Evolutionary conservation across 2,329 filamentous ascomycete species (phyloP), one percentile per base, ranked within the genome.

Genomic region (Dactylonectria estremocensis): DNA sequence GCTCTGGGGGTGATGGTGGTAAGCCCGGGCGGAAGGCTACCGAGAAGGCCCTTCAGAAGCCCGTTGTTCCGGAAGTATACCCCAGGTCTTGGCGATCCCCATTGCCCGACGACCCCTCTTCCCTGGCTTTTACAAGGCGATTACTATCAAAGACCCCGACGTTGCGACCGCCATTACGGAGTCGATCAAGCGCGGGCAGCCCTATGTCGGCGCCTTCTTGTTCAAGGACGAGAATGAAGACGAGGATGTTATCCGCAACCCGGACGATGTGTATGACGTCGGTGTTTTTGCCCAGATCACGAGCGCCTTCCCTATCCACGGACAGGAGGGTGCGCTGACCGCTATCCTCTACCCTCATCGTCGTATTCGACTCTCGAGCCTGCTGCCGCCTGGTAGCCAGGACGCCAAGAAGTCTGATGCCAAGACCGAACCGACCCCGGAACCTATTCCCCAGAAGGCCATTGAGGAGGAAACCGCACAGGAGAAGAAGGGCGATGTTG

Each of bases 271-370:
- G 33, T 93, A 99, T 81, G 95, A 98, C 73, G 93, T 97, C 16
- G 96, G 96, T 69, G 96, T 98, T 2, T 99, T 99, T 80, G 97
- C 96, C 54, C 96, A 99, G 79, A 95, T 99, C 71, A 99, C 96
- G 1, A 98, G 95, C 78, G 94, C 95, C 3, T 98, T 98, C 78
- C 95, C 96, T 16, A 93, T 96, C 3, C 90, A 93, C 69, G 94
- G 95, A 14, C 95, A 97, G 75, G 92, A 95, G 72, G 91, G 91
- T 56, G 93, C 92, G 64, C 85, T 99, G 76, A 98, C 96, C 5
- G 95, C 95, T 24, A 97, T 99, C 45, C 86, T 99, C 18, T 99
- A 99, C 79, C 97, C 96, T 2, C 96, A 99, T 80, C 92, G 96
- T 64, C 90, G 97, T 75, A 98, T 99, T 76, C 94, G 93, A 81